Base-by-base conservation (phyloP, 176 grass and related monocot genomes). In the Elymus sibiricus region DNA sequence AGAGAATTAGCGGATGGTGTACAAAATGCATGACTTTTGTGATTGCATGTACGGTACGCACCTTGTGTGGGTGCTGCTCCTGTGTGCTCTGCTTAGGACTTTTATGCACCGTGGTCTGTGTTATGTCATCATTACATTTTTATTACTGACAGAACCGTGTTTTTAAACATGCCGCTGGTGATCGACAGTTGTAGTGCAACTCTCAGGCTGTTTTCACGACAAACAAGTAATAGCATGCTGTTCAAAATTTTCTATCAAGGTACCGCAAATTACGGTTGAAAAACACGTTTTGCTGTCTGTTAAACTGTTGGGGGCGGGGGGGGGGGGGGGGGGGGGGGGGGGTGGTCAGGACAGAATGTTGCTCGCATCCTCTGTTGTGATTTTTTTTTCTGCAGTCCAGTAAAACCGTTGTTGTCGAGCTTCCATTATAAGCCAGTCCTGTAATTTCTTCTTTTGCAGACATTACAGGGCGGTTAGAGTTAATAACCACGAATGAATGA, bases 21-120 rank as follows among this genome's bases (percentile, higher is more conserved):
- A 81, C 63, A 64, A 82, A 65, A 53, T 78, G 31, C 74, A 88
- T 82, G 70, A 31, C 56, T 88, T 87, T 81, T 85, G 70, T 86
- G 68, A n/a, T 70, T 75, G 40, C 38, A 21, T 84, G 19, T 69
- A 69, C 11, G 51, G 43, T 62, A 68, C 10, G 46, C 5, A 5
- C 9, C 1, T 44, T 74, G 35, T 66, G 24, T 25, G 53, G 25
- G 71, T 56, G 32, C 25, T 35, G 43, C 61, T 66, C 19, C 0
- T 25, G 25, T 19, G 13, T 43, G 42, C 25, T 72, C 21, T 29
- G 51, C 37, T 44, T 60, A 67, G 7, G 28, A 72, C 6, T 15
- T 3, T 55, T 69, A 9, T 24, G 43, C 21, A 31, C 53, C 35
- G 21, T 25, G 22, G 40, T 22, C 17, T 14, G 46, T 83, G 7